Base-by-base conservation (phyloP, 1,284 basidiomycete species). In the Afroboletus lepidellus region DNA sequence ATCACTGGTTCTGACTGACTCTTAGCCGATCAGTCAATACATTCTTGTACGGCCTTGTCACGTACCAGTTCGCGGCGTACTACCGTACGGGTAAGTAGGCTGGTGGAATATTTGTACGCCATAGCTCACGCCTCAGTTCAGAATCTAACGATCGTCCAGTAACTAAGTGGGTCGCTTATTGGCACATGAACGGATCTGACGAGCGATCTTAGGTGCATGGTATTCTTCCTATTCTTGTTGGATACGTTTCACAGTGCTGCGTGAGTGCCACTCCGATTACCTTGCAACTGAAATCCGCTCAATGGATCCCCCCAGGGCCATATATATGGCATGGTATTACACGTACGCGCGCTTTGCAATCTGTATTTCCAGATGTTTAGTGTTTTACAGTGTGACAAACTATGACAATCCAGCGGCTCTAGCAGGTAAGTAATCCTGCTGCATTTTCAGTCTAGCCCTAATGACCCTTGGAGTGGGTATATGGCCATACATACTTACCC, bases 31-130 rank as follows among this genome's bases (percentile, higher is more conserved):
- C 1, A 50, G 48, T 43, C 20, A 50, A 50, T n/a, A 80, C 78
- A 5, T 80, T 73, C 53, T 65, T 80, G 8, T 80, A 77, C 60
- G 78, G 78, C 2, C 66, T 80, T 23, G 78, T 77, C 56, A 70
- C 69, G 3, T 77, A 74, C 57, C 78, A 80, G 56, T 80, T 79
- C 50, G 68, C 71, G 16, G 60, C 65, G 1, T 80, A 80, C 54
- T 65, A 71, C 46, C 71, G 65, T 41, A 64, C 69, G 1, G 70
- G 77, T 77, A 51, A 54, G 77, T 42, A 8, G 25, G 24, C 12
- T 37, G 1, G 13, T 2, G 18, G n/a, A 29, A 15, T 3, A 16
- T 18, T 5, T 23, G 34, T 29, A 1, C 20, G 12, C 3, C 23
- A 2, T 2, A 4, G 29, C 8, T 34, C 25, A 46, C 8, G 8